A percentile compares a stretch with the other conserved stretches of the same genome.
Conservation (phyloP, 176 grass and related monocot species). For the Aegilops longissima region DNA sequence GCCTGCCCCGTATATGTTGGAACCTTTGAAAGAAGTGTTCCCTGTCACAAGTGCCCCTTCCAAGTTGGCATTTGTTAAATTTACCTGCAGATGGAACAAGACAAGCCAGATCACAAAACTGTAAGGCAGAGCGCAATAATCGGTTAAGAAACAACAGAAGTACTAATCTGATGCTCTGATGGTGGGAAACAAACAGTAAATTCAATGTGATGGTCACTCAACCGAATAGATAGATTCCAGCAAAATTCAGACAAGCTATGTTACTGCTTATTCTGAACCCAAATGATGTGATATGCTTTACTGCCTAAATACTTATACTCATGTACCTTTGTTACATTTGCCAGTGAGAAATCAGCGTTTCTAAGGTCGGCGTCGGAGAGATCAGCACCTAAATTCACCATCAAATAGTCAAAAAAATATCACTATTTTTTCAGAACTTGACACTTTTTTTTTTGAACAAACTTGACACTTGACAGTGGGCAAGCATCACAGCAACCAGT, state of each 20-base stretch:
- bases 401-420: not conserved
- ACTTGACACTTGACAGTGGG: not conserved
- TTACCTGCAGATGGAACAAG: constrained; percentile 29
- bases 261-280: not conserved
- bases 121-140: not conserved
- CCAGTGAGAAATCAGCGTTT: constrained; percentile 65
- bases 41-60: constrained; percentile 82
- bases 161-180: not conserved
- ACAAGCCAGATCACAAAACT: not conserved
- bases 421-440: not conserved
- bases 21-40: constrained; percentile 79
- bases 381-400: constrained; percentile 57
- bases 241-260: not conserved
- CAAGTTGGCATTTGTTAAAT: constrained; percentile 79
- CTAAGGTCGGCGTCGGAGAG: constrained; percentile 73
- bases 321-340: constrained; percentile 69
- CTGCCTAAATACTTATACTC: not conserved
- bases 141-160: no score
- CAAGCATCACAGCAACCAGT: not conserved
- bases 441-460: no score
- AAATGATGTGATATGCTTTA: not conserved
- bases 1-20: constrained; percentile 71
- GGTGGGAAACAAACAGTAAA: no score
- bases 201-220: not conserved
- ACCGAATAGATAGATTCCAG: not conserved